Base-by-base conservation (phyloP, 2,329 filamentous ascomycete genomes). In the Epichloe gansuensis region DNA sequence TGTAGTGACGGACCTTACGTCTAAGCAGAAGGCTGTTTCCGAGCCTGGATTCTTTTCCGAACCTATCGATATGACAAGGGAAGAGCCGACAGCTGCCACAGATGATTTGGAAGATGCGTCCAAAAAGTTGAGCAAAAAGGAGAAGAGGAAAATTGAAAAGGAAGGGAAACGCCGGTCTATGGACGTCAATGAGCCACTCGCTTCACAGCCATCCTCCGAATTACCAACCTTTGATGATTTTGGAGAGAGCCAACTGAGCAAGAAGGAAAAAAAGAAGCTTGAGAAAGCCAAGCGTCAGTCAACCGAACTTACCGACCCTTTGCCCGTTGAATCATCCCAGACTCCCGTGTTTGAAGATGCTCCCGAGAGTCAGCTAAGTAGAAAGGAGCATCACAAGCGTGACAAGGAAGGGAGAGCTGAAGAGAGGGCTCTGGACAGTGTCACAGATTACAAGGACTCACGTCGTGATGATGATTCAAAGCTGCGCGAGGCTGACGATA, bases 261-360 rank as follows among this genome's bases (percentile, higher is more conserved):
- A 74, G 59, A 76, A 75, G 61, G 72, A 76, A 53, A 69, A 69
- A 58, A 74, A 73, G 61, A 74, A 71, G 63, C 64, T 67, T 13
- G 71, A 74, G 36, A 75, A 74, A 41, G 47, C 38, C 27, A 49
- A 51, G 44, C 49, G 50, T 36, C 50, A 52, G 36, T 53, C 53
- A n/a, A 47, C 43, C 25, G 49, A 60, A 12, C 39, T 39, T 15
- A 43, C 50, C 2, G 54, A 57, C 17, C 47, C 55, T 2, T 39
- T 21, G 2, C 23, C 51, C 11, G 21, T 43, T 23, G 54, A 53
- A 21, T 47, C 53, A 3, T 51, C 51, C 3, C 52, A 51, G n/a
- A 45, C 51, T 9, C 45, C 55, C 1, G 53, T 57, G 8, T 53
- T 59, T 5, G 61, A 64, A 36, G 58, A 62, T 50, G 56, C 47